Conservation (phyloP, 345 rosid species). For the Fremontodendron californicum region DNA sequence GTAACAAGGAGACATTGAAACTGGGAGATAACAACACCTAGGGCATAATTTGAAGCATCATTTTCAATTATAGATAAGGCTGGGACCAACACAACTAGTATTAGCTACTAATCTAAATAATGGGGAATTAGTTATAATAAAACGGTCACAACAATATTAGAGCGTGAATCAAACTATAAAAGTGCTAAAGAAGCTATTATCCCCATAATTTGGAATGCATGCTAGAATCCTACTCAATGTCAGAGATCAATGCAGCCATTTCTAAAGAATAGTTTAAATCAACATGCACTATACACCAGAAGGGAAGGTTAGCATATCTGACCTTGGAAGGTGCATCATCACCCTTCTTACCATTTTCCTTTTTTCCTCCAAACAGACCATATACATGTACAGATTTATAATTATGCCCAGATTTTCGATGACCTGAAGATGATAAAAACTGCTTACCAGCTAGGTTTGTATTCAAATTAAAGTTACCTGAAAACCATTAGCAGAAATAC, state of each 20-base stretch:
- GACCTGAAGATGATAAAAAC: constrained; percentile 28
- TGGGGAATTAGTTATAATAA: not conserved
- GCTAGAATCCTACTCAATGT: not conserved
- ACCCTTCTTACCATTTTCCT: constrained; percentile 54
- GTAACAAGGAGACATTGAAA: not conserved
- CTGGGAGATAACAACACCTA: not conserved
- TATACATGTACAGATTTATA: constrained; percentile 42
- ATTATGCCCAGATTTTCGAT: constrained; percentile 21
- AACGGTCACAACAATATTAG: not conserved
- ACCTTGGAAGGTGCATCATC: constrained; percentile 79
- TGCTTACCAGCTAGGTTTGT: constrained; percentile 38
- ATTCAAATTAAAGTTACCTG: constrained; percentile 47
- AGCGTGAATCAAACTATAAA: not conserved
- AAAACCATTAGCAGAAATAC: constrained; percentile 14
- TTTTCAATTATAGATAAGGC: not conserved
- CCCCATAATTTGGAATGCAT: not conserved
- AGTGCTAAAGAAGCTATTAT: not conserved
- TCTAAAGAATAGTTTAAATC: not conserved
- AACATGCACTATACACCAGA: constrained; percentile 1
- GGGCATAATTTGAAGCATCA: constrained; percentile 1
- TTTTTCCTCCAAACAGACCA: constrained; percentile 78
- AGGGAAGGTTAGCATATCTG: constrained; percentile 1
- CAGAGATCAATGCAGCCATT: not conserved
- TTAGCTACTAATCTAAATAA: not conserved
- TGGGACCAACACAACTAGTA: not conserved